A percentile compares a stretch with the other conserved stretches of the same genome.
Evolutionary conservation across 305 asterid genomes (phyloP).

Genomic region (Striga hermonthica): DNA sequence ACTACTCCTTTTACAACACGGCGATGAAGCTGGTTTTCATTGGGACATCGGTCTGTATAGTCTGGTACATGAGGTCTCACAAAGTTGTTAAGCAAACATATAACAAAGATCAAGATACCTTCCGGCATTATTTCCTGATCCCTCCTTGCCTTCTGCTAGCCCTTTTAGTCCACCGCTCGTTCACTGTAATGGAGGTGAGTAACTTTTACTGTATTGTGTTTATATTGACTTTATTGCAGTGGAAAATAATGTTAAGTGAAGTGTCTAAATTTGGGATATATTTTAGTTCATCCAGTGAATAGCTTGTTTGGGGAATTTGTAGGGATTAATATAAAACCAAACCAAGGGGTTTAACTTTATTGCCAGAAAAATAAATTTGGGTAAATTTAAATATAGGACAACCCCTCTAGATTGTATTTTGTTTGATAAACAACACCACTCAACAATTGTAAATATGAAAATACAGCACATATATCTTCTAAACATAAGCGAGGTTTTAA

Average conservation of each 20-base stretch:
- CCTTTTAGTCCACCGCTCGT: slow-evolving; percentile 36
- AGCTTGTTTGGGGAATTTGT: neutral
- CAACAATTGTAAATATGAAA: neutral
- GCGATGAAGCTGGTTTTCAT: slow-evolving; percentile 51
- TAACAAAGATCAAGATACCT: slow-evolving; percentile 44
- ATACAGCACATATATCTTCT: neutral
- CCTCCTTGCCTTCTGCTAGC: slow-evolving; percentile 44
- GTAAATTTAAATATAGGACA: too few relatives aligned
- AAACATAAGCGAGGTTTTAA: too few relatives aligned
- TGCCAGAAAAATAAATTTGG: neutral
- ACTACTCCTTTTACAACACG: slow-evolving; percentile 43
- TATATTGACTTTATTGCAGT: too few relatives aligned
- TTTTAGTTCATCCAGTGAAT: neutral
- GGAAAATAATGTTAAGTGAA: too few relatives aligned
- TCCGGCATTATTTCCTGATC: slow-evolving; percentile 41
- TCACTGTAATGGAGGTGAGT: slow-evolving; percentile 43
- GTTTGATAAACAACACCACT: neutral
- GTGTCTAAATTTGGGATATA: neutral
- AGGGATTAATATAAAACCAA: neutral
- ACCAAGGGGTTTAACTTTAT: neutral
- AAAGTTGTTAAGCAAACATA: slow-evolving; percentile 51
- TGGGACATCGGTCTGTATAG: slow-evolving; percentile 45
- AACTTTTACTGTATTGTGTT: neutral
- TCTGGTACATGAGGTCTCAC: slow-evolving; percentile 53
- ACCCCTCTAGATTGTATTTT: neutral